phyloP scores from a whole-genome alignment of 2,329 filamentous ascomycete genomes.

The Zymoseptoria pseudotritici region DNA sequence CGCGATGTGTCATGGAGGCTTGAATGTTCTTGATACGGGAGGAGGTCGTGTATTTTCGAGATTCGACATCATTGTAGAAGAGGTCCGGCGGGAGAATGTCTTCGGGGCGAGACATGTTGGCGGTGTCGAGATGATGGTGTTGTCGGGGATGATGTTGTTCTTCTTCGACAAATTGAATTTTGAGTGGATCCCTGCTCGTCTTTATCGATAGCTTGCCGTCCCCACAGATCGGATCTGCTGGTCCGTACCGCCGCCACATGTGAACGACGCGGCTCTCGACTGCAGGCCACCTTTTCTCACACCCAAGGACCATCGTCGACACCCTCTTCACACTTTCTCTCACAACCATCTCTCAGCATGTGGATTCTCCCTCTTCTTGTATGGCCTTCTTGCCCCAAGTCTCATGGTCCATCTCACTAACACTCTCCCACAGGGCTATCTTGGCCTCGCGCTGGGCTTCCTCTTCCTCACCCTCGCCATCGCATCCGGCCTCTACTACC shows the following conservation, averaged over 20 bases:
- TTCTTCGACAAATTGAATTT: background rate
- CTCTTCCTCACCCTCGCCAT: slow-evolving; percentile 91
- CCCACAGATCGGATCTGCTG: background rate
- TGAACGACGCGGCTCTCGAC: background rate
- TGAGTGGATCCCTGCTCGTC: background rate
- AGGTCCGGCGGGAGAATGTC: slow-evolving; percentile 88
- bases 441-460: slow-evolving; percentile 82
- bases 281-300: background rate
- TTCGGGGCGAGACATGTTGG: slow-evolving; percentile 89
- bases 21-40: slow-evolving; percentile 95
- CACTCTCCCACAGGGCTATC: slow-evolving; percentile 53
- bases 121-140: background rate
- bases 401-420: background rate
- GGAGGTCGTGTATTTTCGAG: slow-evolving; percentile 93
- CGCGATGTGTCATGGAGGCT: slow-evolving; percentile 86
- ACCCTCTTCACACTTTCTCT: background rate
- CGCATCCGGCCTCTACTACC: slow-evolving; percentile 95
- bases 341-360: slow-evolving; percentile 51
- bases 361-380: slow-evolving; percentile 84
- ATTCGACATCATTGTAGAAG: slow-evolving; percentile 93
- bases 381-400: slow-evolving; percentile 3
- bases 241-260: background rate
- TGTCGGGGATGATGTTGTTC: slow-evolving; percentile 1
- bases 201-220: background rate
- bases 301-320: background rate